Conservation (phyloP, 768 basidiomycete genomes). For the Pisolithus tinctorius region DNA sequence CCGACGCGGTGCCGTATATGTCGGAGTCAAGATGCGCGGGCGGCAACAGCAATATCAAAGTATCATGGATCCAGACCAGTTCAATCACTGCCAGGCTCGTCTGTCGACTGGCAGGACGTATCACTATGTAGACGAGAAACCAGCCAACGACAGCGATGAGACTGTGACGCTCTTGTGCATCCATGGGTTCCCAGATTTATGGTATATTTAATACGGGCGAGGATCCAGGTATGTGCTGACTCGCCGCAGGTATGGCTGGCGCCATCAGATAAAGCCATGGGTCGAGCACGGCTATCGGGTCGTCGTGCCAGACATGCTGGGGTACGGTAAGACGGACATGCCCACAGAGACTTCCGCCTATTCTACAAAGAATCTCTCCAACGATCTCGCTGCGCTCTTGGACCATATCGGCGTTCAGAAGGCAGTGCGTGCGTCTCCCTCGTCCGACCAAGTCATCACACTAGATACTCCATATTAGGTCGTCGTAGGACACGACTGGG, state of each 20-base stretch:
- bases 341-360: slow-evolving; percentile 50
- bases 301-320: slow-evolving; percentile 42
- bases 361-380: slow-evolving; percentile 50
- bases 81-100: slow-evolving; percentile 45
- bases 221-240: no score
- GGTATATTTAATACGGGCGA: slow-evolving; percentile 17
- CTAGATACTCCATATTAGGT: slow-evolving; percentile 30
- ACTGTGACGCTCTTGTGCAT: slow-evolving; percentile 56
- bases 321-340: slow-evolving; percentile 63
- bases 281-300: slow-evolving; percentile 55
- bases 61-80: slow-evolving; percentile 19
- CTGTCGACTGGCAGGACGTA: slow-evolving; percentile 59
- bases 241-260: slow-evolving; percentile 60
- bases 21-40: slow-evolving; percentile 10
- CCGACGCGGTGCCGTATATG: slow-evolving; percentile 19
- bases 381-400: slow-evolving; percentile 60
- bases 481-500: slow-evolving; percentile 81
- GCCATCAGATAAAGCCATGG: slow-evolving; percentile 69
- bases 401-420: slow-evolving; percentile 46
- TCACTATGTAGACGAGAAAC: slow-evolving; percentile 69
- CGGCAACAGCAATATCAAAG: no score
- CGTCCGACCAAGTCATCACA: not conserved
- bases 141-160: slow-evolving; percentile 33
- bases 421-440: slow-evolving; percentile 38
- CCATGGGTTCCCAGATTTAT: slow-evolving; percentile 75